phyloP scores from a whole-genome alignment of 2,329 filamentous ascomycete genomes.

The Aspergillus sp. region DNA sequence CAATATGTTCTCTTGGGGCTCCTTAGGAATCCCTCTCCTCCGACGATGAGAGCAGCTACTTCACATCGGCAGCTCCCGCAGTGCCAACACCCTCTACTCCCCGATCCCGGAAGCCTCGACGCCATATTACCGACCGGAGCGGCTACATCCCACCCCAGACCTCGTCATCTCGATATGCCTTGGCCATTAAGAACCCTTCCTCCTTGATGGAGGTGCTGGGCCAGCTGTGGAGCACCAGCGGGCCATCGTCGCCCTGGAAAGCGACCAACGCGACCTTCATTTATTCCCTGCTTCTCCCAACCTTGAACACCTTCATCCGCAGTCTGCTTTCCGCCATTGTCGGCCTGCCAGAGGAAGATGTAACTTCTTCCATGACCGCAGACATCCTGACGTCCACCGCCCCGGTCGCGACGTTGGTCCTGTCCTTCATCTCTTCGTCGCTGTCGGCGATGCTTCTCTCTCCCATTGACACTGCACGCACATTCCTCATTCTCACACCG shows the following conservation, averaged over 20 bases:
- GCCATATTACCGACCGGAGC: constrained; percentile 49
- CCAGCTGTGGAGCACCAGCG: constrained; percentile 86
- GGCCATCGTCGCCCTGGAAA: constrained; percentile 92
- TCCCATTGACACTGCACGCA: constrained; percentile 87
- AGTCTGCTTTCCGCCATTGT: constrained; percentile 88
- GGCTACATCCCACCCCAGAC: constrained; percentile 47
- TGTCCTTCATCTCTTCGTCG: constrained; percentile 66
- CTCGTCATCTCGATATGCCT: constrained; percentile 57
- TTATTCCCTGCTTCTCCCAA: constrained; percentile 81
- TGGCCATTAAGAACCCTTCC: constrained; percentile 72
- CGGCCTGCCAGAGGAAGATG: constrained; percentile 78
- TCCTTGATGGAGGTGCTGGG: constrained; percentile 84
- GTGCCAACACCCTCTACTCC: constrained; percentile 46
- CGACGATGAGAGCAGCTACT: constrained; percentile 82
- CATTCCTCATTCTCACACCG: constrained; percentile 80
- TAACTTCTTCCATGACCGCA: constrained; percentile 56
- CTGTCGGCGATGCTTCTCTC: constrained; percentile 78
- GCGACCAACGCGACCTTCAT: constrained; percentile 88
- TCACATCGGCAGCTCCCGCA: constrained; percentile 63
- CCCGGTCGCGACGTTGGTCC: constrained; percentile 76
- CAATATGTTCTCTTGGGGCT: not conserved
- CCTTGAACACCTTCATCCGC: constrained; percentile 88
- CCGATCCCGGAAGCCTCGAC: constrained; percentile 40
- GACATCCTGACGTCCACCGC: constrained; percentile 81
- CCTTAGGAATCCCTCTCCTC: constrained; percentile 48